These are phyloP conservation scores for Suhomyces canberraensis DNA, from an alignment of 805 yeast genomes.

Conservation along the genomic window DNA sequence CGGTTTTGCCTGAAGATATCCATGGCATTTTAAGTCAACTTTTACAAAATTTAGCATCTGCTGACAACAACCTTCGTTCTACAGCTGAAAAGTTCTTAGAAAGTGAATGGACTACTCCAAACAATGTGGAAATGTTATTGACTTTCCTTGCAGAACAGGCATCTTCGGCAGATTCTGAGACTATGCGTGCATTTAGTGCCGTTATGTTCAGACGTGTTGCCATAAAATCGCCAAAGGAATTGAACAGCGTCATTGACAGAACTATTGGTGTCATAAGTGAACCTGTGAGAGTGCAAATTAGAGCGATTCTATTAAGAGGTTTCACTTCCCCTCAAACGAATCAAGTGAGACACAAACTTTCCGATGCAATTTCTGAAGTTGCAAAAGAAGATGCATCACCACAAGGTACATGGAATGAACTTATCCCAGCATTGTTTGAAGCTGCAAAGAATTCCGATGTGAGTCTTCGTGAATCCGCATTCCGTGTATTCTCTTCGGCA, in stretches of 20 bases:
- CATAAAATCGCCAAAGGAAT: constrained; percentile 68
- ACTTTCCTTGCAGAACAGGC: constrained; percentile 82
- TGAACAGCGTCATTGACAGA: constrained; percentile 64
- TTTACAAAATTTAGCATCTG: constrained; percentile 59
- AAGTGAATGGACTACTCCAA: constrained; percentile 68
- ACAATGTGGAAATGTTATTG: constrained; percentile 66
- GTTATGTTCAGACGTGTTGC: constrained; percentile 88
- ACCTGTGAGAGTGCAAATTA: constrained; percentile 58
- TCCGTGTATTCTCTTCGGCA: constrained; percentile 79
- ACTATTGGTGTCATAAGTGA: constrained; percentile 69
- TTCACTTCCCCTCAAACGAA: constrained; percentile 66
- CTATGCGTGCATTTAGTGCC: constrained; percentile 71
- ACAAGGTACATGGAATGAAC: constrained; percentile 69
- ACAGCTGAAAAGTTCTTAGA: constrained; percentile 74
- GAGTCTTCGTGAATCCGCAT: constrained; percentile 82
- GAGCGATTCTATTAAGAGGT: constrained; percentile 67
- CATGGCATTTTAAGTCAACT: constrained; percentile 53
- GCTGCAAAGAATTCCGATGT: constrained; percentile 57
- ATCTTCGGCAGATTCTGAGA: constrained; percentile 55
- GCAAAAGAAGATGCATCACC: constrained; percentile 63
- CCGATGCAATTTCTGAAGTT: constrained; percentile 92
- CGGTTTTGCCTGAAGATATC: constrained; percentile 57
- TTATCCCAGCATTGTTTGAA: constrained; percentile 68
- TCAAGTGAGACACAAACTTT: constrained; percentile 81
- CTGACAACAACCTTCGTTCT: constrained; percentile 72